Evolutionary conservation across 805 yeast genomes (phyloP).

Genomic region (Starmerella vaccinii): DNA sequence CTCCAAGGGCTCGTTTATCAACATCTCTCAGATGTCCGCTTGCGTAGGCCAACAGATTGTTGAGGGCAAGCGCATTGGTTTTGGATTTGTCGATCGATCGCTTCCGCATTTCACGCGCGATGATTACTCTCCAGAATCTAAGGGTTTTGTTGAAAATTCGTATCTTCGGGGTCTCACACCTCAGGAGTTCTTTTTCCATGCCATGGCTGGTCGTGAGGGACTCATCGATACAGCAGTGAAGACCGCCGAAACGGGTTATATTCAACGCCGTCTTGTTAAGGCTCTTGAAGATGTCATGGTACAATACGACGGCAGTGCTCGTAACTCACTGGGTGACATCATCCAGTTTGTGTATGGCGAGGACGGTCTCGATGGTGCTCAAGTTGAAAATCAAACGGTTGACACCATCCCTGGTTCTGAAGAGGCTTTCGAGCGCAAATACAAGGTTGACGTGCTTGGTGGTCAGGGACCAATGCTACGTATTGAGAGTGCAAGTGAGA

Average conservation of each 20-base stretch:
- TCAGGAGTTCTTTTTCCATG: slow-evolving; percentile 97
- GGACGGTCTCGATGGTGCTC: slow-evolving; percentile 97
- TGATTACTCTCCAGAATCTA: slow-evolving; percentile 96
- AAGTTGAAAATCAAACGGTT: slow-evolving; percentile 90
- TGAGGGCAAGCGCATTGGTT: slow-evolving; percentile 98
- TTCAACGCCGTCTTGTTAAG: slow-evolving; percentile 94
- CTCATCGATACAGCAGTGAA: slow-evolving; percentile 98
- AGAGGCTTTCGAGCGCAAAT: slow-evolving; percentile 67
- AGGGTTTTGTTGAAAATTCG: slow-evolving; percentile 96
- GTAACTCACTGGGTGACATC: slow-evolving; percentile 93
- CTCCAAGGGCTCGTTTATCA: slow-evolving; percentile 97
- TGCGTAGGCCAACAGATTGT: slow-evolving; percentile 99
- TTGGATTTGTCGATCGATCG: slow-evolving; percentile 92
- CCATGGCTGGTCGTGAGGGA: slow-evolving; percentile 99
- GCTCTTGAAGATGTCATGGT: slow-evolving; percentile 97
- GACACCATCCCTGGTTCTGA: slow-evolving; percentile 94
- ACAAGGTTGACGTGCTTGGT: slow-evolving; percentile 77
- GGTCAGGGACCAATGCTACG: slow-evolving; percentile 49
- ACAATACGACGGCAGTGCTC: slow-evolving; percentile 94
- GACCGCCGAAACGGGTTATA: slow-evolving; percentile 97
- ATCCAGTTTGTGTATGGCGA: slow-evolving; percentile 97
- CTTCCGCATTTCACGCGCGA: slow-evolving; percentile 97
- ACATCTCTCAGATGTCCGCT: slow-evolving; percentile 98
- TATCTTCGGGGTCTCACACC: slow-evolving; percentile 96
- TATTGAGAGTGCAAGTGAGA: slow-evolving; percentile 82